Evolutionary conservation across 2,329 filamentous ascomycete genomes (phyloP), one percentile per base, ranked within the genome.

Genomic region (Calonectria pseudoreteaudii): DNA sequence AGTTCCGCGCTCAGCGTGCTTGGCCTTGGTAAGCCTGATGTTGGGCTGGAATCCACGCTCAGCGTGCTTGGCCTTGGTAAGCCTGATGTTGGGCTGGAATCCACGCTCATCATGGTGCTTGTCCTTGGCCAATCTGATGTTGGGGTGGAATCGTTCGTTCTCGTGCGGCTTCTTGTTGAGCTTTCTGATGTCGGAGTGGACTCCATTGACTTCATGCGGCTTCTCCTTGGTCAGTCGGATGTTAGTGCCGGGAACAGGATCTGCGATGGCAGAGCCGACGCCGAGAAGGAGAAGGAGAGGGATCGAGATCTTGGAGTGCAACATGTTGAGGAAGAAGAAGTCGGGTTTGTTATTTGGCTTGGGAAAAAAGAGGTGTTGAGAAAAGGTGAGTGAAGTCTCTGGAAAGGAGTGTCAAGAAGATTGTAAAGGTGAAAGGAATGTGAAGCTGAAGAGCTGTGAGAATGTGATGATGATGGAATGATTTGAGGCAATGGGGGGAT

Each of bases 351-450:
- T 62, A 18, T 10, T 41, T 28, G 38, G 23, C 20, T 62, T 26
- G 34, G n/a, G 23, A 26, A 23, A 28, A 34, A 16, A 60, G 38
- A 60, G 16, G 56, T 4, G 7, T 41, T 23, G 26, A 9, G 3
- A 41, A 26, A 38, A 28, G 14, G 3, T 41, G 23, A 28, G 18
- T 9, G 14, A 41, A 26, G 34, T 38, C 56, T 41, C 56, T 41
- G 56, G 41, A 28, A 62, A 62, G 56, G 56, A 62, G 56, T 62
- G 56, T 62, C 26, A 13, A 41, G 56, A 62, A 62, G 34, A 30
- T 41, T 16, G 34, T 28, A 26, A 62, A 41, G 36, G 13, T 20
- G 56, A 62, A 60, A 62, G 56, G 56, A 62, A 41, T 62, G 56
- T 62, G 36, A 28, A 36, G 56, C 31, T 41, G 56, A 20, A 41